Evolutionary conservation across 805 yeast genomes (phyloP), one percentile per base, ranked within the genome.

Genomic region (Starmerella gropengiesseri): DNA sequence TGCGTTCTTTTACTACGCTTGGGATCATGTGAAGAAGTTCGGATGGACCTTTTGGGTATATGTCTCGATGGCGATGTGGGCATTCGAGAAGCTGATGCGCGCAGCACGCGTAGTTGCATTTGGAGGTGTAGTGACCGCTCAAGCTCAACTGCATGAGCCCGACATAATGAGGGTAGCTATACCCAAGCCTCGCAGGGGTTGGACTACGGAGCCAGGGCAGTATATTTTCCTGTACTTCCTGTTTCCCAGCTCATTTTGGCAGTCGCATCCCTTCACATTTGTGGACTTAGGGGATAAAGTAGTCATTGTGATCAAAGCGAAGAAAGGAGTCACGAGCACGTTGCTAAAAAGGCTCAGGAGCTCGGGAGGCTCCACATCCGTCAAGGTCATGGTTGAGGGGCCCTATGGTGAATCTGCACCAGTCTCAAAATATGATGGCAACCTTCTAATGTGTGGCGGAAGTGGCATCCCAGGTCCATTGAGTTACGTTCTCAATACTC

Each of bases 261-360:
- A 80, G 55, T 72, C 78, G 3, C 85, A 80, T 57, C 87, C 87
- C 3, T 80, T 81, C 60, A 77, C 86, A 2, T 47, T 58, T 12
- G 40, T 53, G n/a, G 36, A 35, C 8, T 12, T 18, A 5, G 35
- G 32, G n/a, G 28, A 21, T 11, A 27, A 35, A 7, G 31, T 45
- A 3, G 18, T 41, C 3, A 27, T 37, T 2, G 48, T 45, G 13
- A 35, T 45, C 18, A 40, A 37, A n/a, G 45, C 39, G 13, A 45
- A 45, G 28, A 14, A 19, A 9, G 48, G 48, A 1, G 36, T 23
- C 7, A 35, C 36, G 13, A 8, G 16, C 16, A 25, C 23, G 9
- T 16, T 33, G 13, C n/a, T 33, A 4, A 9, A 18, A 8, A 11
- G 5, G 8, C 38, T 28, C 7, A 17, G 28, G 28, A n/a, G 9